These are phyloP conservation scores for Chlorella ohadii DNA, from an alignment of 139 green algal genomes.

Conservation along the genomic window DNA sequence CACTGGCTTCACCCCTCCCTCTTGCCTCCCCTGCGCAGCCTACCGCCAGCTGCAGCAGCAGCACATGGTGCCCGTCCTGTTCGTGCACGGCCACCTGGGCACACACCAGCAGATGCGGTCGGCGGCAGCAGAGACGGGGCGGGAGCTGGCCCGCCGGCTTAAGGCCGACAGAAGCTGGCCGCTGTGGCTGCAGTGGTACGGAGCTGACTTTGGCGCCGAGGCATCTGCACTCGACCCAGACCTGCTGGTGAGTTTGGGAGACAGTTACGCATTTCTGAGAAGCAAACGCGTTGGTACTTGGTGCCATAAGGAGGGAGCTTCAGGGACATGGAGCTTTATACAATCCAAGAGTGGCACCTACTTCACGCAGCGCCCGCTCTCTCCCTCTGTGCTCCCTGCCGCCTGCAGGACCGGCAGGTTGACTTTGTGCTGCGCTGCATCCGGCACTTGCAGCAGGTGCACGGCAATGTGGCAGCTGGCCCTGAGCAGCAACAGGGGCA, in stretches of 20 bases:
- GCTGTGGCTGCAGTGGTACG: conserved; percentile 29
- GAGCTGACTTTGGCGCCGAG: conserved; percentile 21
- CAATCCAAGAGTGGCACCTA: too few relatives aligned
- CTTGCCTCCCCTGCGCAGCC: not conserved
- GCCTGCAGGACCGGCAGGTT: conserved; percentile 9
- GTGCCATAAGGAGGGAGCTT: too few relatives aligned
- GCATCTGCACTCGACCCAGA: conserved; percentile 4
- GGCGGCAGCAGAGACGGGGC: conserved; percentile 20
- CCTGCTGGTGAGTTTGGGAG: conserved; percentile 24
- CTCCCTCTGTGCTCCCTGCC: too few relatives aligned
- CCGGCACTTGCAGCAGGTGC: not conserved
- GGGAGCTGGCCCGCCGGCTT: conserved; percentile 9
- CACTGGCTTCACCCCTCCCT: not conserved
- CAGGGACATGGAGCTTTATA: too few relatives aligned
- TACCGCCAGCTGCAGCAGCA: not conserved
- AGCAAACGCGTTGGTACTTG: too few relatives aligned
- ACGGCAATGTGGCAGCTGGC: not conserved
- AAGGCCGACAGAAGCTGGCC: not conserved
- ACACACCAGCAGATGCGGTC: conserved; percentile 43
- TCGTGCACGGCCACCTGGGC: conserved; percentile 52
- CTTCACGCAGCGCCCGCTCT: too few relatives aligned
- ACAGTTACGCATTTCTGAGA: too few relatives aligned
- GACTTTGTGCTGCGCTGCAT: conserved; percentile 22
- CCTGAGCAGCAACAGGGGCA: too few relatives aligned
- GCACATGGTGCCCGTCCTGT: conserved; percentile 36